A percentile compares a stretch with the other conserved stretches of the same genome.
These are phyloP conservation scores for Hypoxylon sp. DNA, from an alignment of 2,329 filamentous ascomycete genomes.

Conservation along the genomic window DNA sequence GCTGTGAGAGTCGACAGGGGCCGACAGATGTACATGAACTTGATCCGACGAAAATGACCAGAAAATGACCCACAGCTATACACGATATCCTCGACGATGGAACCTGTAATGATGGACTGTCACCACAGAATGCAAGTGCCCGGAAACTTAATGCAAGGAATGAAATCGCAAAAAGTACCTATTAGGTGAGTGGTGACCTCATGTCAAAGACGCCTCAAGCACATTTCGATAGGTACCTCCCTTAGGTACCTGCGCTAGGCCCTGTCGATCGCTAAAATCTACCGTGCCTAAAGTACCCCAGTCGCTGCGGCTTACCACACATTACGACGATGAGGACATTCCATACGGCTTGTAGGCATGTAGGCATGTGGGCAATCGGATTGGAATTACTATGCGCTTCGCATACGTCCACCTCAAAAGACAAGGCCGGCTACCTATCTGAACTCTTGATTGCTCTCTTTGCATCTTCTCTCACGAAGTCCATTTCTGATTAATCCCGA, in stretches of 20 bases:
- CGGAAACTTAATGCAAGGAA: neutral
- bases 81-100: neutral
- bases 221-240: neutral
- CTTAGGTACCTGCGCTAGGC: constrained; percentile 1
- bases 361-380: too few species aligned
- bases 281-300: neutral
- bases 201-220: constrained; percentile 28
- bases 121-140: neutral
- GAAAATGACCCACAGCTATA: neutral
- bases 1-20: neutral
- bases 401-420: neutral
- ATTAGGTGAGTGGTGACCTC: constrained; percentile 32
- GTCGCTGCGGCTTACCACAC: too few species aligned
- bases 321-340: too few species aligned
- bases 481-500: neutral
- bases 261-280: neutral
- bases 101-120: neutral
- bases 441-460: neutral
- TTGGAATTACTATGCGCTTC: neutral
- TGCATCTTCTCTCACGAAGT: neutral
- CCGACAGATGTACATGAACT: constrained; percentile 2
- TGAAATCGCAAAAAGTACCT: neutral
- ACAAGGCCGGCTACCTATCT: neutral
- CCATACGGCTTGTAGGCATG: too few species aligned
- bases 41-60: neutral